Base-by-base conservation (phyloP, 2,329 filamentous ascomycete species). In the Aspergillus brasiliensis region DNA sequence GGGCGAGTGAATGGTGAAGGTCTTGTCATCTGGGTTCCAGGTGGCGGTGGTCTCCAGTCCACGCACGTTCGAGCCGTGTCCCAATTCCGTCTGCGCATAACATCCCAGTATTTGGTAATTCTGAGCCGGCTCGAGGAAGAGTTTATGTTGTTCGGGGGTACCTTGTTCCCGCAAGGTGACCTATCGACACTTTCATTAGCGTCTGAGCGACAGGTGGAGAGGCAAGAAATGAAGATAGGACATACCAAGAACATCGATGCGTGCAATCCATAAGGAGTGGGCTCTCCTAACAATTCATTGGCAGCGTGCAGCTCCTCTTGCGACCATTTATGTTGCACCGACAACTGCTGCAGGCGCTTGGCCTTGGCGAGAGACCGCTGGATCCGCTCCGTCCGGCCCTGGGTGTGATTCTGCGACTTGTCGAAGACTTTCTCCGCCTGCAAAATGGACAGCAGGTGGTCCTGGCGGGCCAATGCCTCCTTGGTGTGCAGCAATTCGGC, bases 1-100 rank as follows among this genome's bases (percentile, higher is more conserved):
- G 8, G 90, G 90, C 0, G 88, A 91, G 75, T 92, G 86, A 37
- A 93, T 81, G 13, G 82, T 88, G 69, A 93, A 92, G 3, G 87
- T 91, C 81, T 91, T 89, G 75, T 91, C 88, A 5, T 87, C 80
- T 0, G 85, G 79, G 69, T 91, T 88, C 89, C 89, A 92, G 0
- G 86, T 91, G 1, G 89, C 89, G 0, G 85, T 89, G 0, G 88
- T 91, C 76, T 91, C 88, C 11, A 91, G 80, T 11, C 89, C 89
- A 60, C 88, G 81, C 1, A 91, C 90, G 66, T 93, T 92, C 15
- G 87, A 90, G 15, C 90, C 90, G 71, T 93, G 90, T 17, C 90
- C 90, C 42, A 93, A 79, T 75, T 93, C 90, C 0, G 90, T 93
- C 76, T 93, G 90, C 7, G 90, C 90, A 69, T 93, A 93, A 70